phyloP scores from a whole-genome alignment of 2,329 filamentous ascomycete genomes.

The Colletotrichum sp. region DNA sequence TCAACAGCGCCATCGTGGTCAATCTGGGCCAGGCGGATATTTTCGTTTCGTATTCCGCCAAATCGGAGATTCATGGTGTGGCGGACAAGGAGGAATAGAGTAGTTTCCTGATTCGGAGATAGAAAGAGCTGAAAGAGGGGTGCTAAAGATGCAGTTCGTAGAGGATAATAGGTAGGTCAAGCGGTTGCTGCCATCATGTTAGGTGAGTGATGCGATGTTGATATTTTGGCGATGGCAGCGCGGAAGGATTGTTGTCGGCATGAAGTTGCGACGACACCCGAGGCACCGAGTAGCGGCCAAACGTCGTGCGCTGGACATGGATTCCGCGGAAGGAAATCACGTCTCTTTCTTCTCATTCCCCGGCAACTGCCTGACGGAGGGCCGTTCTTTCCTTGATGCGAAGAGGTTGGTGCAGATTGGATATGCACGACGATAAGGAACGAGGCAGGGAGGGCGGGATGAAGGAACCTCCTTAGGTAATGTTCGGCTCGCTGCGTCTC shows the following conservation, averaged over 20 bases:
- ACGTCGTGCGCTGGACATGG: neutral
- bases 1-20: slow-evolving; percentile 7
- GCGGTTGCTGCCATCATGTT: neutral
- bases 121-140: neutral
- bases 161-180: neutral
- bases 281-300: neutral
- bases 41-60: neutral
- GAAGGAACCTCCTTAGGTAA: neutral
- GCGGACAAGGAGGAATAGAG: neutral
- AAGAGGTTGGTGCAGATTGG: neutral
- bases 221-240: neutral
- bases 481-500: neutral
- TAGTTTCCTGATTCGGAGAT: neutral
- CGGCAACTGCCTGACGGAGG: neutral
- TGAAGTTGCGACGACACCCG: neutral
- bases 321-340: neutral
- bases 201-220: neutral
- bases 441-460: neutral
- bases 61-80: neutral
- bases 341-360: neutral
- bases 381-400: neutral
- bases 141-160: neutral
- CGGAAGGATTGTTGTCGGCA: neutral
- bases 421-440: neutral
- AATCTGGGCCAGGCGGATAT: neutral